Base-by-base conservation (phyloP, 1,139 yeast species). In the Yamadazyma jaroonii region DNA sequence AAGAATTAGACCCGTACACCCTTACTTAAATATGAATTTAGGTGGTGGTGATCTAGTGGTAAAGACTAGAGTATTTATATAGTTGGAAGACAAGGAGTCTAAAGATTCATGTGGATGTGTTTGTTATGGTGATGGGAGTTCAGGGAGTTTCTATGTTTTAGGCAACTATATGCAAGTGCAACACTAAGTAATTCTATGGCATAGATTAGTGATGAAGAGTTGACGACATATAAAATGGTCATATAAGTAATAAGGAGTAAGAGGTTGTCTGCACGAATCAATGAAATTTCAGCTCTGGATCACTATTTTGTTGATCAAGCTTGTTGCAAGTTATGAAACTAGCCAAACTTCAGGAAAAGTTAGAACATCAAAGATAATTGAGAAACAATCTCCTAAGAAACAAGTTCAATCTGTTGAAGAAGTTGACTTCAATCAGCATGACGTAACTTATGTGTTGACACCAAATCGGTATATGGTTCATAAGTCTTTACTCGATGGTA, bases 401-500 rank as follows among this genome's bases (percentile, higher is more conserved):
- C 12, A 31, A n/a, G 25, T 31, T 11, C n/a, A 13, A n/a, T 31
- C 33, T 3, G 8, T 21, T n/a, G 26, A 22, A 12, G 33, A 31
- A 22, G 17, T 13, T 8, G 33, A 31, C 14, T 31, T 31, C 7
- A 3, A 2, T 3, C 11, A 24, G 11, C 8, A 22, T 8, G 29
- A 15, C 9, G 15, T 6, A 9, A 15, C 21, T 5, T 39, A 36
- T 12, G 31, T 31, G 7, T 27, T 39, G n/a, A 13, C 26, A 3
- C 17, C 26, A 3, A 27, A 25, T 4, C 39, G 36, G 24, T 23
- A 34, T 14, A n/a, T 39, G 13, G 28, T 33, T 8, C 39, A 39
- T 12, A 33, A 39, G 25, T 29, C 39, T 12, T 14, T 31, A 12
- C 20, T 39, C 5, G 25, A 32, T 22, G 42, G 39, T 5, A 29